These are phyloP conservation scores for Samsoniella hepiali DNA, from an alignment of 2,329 filamentous ascomycete species.

Conservation along the genomic window DNA sequence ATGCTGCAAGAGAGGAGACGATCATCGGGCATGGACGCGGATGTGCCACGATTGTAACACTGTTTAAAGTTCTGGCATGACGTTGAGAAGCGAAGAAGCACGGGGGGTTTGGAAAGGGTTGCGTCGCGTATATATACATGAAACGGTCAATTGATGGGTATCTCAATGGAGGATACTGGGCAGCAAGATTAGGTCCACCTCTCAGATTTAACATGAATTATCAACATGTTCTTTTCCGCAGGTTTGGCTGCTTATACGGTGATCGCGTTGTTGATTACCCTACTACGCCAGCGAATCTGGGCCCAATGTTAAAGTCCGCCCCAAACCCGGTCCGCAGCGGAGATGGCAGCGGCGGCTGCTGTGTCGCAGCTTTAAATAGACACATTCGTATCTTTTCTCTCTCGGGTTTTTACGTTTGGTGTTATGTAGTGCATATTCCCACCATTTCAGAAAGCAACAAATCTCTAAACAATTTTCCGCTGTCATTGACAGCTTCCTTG, in stretches of 20 bases:
- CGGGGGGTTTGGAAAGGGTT: not conserved
- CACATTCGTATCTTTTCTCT: not conserved
- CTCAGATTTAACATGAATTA: not conserved
- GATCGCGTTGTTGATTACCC: not conserved
- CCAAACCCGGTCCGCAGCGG: constrained; percentile 12
- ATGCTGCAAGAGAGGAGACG: constrained; percentile 35
- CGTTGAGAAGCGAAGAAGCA: not conserved
- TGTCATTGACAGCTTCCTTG: too few relatives aligned
- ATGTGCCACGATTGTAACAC: constrained; percentile 36
- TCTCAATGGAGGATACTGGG: not conserved
- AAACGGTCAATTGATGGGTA: not conserved
- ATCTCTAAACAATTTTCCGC: too few relatives aligned
- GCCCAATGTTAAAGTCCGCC: constrained; percentile 9
- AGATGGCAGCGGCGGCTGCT: not conserved
- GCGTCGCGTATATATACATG: not conserved
- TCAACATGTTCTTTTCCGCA: not conserved
- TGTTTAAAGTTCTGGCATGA: not conserved
- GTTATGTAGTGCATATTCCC: not conserved
- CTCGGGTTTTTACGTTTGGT: too few relatives aligned
- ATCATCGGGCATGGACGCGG: constrained; percentile 37
- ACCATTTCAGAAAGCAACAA: too few relatives aligned
- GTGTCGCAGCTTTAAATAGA: not conserved
- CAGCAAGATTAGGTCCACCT: not conserved
- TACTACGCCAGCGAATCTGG: not conserved
- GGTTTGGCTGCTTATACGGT: not conserved